Evolutionary conservation across 2,329 filamentous ascomycete species (phyloP).

Genomic region (Colletotrichum incanum): DNA sequence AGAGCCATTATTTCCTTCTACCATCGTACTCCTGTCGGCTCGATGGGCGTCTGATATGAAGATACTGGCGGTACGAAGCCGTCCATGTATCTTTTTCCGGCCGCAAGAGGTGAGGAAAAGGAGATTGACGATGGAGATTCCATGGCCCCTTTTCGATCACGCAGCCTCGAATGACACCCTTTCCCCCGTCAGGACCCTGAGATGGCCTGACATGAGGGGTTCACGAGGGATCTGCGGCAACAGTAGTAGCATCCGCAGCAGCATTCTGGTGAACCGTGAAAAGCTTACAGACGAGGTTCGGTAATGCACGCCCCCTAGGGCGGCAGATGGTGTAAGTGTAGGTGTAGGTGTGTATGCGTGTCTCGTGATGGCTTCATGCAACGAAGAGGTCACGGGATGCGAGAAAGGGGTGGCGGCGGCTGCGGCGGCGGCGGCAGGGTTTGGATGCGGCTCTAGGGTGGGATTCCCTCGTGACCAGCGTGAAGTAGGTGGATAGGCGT

Average conservation of each 20-base stretch:
- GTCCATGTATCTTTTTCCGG: slow-evolving; percentile 18
- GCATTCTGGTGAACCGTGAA: background rate
- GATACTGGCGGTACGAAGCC: slow-evolving; percentile 30
- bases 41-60: slow-evolving; percentile 25
- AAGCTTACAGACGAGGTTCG: background rate
- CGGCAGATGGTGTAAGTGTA: background rate
- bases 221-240: slow-evolving; percentile 20
- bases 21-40: slow-evolving; percentile 22
- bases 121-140: background rate
- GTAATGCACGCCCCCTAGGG: background rate
- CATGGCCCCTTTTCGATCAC: background rate
- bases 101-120: background rate
- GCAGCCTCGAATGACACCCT: background rate
- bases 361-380: slow-evolving; percentile 38
- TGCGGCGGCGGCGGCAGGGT: background rate
- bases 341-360: background rate
- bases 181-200: slow-evolving; percentile 24
- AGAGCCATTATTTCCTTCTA: background rate
- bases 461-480: background rate
- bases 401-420: background rate
- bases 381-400: slow-evolving; percentile 32
- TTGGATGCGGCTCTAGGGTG: slow-evolving; percentile 5
- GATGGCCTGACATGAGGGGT: slow-evolving; percentile 11
- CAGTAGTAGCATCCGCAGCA: slow-evolving; percentile 2
- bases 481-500: background rate